phyloP scores from a whole-genome alignment of 495 filamentous ascomycete species.

The Daldinia grandis region DNA sequence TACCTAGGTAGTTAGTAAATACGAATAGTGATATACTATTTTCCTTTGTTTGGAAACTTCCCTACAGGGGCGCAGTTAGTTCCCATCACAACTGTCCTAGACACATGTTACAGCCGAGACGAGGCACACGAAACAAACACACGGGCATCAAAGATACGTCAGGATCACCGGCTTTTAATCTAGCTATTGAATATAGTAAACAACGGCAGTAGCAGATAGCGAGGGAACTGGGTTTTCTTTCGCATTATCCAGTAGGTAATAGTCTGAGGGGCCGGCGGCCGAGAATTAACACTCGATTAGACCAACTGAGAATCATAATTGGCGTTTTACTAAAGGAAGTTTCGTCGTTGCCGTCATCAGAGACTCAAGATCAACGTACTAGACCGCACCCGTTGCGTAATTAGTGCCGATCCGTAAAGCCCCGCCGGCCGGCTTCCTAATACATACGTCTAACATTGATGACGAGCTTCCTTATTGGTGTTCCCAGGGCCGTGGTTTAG shows the following conservation, averaged over 20 bases:
- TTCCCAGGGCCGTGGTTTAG: slow-evolving; percentile 11
- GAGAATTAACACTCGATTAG: slow-evolving; percentile 4
- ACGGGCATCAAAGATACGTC: slow-evolving; percentile 27
- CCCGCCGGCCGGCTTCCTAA: slow-evolving; percentile 23
- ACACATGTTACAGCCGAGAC: slow-evolving; percentile 24
- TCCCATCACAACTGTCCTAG: slow-evolving; percentile 14
- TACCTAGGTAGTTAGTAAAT: slow-evolving; percentile 11
- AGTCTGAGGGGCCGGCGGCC: neutral
- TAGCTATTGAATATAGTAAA: slow-evolving; percentile 16
- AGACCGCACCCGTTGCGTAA: slow-evolving; percentile 34
- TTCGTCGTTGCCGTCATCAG: slow-evolving; percentile 36
- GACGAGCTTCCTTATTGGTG: slow-evolving; percentile 30
- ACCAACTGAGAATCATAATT: slow-evolving; percentile 18
- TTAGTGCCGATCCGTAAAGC: slow-evolving; percentile 30
- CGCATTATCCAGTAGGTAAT: slow-evolving; percentile 16
- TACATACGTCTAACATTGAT: slow-evolving; percentile 16
- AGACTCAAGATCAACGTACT: slow-evolving; percentile 26
- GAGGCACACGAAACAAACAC: slow-evolving; percentile 41
- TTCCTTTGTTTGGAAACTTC: slow-evolving; percentile 8
- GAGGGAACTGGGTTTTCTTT: neutral
- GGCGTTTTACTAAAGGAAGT: slow-evolving; percentile 4
- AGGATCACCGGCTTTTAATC: slow-evolving; percentile 34
- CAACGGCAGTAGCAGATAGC: neutral
- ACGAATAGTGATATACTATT: slow-evolving; percentile 13
- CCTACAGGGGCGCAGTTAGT: slow-evolving; percentile 12